Evolutionary conservation across 805 yeast genomes (phyloP).

Genomic region (Maudiozyma bulderi): DNA sequence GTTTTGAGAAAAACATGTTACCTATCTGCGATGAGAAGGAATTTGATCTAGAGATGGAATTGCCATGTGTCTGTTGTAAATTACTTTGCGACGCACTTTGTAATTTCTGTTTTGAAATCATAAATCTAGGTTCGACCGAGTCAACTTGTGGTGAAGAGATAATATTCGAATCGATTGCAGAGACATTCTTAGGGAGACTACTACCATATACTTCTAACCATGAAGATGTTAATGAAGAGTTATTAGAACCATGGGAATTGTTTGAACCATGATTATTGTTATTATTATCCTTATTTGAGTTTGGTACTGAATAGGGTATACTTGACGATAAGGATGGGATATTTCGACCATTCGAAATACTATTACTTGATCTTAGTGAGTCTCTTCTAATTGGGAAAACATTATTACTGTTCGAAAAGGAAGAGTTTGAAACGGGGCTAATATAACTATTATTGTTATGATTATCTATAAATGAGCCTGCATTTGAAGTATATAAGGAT

Average conservation of each 20-base stretch:
- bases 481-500: constrained; percentile 16
- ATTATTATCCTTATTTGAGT: constrained; percentile 35
- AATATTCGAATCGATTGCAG: constrained; percentile 45
- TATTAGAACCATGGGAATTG: constrained; percentile 10
- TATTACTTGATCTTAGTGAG: constrained; percentile 9
- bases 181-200: constrained; percentile 32
- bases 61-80: constrained; percentile 6
- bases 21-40: constrained; percentile 30
- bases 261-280: constrained; percentile 7
- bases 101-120: constrained; percentile 64
- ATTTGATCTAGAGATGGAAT: constrained; percentile 24
- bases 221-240: constrained; percentile 28
- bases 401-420: background rate
- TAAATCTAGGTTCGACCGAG: constrained; percentile 75
- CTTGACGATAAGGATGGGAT: constrained; percentile 44
- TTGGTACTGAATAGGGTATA: constrained; percentile 67
- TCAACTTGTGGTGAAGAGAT: constrained; percentile 63
- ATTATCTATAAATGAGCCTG: constrained; percentile 14
- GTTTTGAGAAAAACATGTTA: constrained; percentile 27
- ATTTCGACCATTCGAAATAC: constrained; percentile 8
- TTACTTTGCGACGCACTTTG: constrained; percentile 24
- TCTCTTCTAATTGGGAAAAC: constrained; percentile 25
- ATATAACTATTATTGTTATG: constrained; percentile 3
- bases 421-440: background rate
- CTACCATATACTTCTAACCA: constrained; percentile 30